A percentile compares a stretch with the other conserved stretches of the same genome.
Evolutionary conservation across 164 flowering plant genomes (phyloP).

Genomic region (Sedum album): DNA sequence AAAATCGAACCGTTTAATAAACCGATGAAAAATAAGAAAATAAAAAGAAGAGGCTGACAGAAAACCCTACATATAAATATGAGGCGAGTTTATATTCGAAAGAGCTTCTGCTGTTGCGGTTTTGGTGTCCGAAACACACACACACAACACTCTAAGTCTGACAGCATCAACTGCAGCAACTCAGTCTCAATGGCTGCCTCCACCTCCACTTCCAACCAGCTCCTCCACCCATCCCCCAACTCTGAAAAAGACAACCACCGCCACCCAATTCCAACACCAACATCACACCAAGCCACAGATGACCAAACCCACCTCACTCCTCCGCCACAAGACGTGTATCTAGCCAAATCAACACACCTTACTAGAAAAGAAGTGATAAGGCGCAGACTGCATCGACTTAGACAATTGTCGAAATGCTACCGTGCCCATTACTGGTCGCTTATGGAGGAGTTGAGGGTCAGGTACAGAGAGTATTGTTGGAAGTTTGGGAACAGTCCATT

Average conservation of each 20-base stretch:
- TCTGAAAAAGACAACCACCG: background rate
- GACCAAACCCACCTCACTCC: background rate
- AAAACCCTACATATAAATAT: background rate
- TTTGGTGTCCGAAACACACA: background rate
- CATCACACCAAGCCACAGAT: no score
- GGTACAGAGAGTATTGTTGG: constrained; percentile 2
- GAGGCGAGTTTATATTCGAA: background rate
- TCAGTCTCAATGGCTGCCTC: background rate
- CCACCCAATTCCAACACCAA: background rate
- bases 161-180: background rate
- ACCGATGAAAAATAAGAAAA: no score
- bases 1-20: no score
- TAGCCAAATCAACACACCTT: background rate
- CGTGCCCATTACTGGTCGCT: constrained; percentile 1
- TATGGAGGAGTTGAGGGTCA: background rate
- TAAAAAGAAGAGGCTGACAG: background rate
- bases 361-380: background rate
- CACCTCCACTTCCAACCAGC: constrained; percentile 1
- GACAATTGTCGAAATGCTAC: background rate
- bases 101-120: background rate
- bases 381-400: background rate
- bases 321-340: background rate
- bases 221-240: background rate
- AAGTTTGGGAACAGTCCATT: background rate
- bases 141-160: background rate